These are phyloP conservation scores for Podaxis sp. DNA, from an alignment of 768 basidiomycete species.

Conservation along the genomic window DNA sequence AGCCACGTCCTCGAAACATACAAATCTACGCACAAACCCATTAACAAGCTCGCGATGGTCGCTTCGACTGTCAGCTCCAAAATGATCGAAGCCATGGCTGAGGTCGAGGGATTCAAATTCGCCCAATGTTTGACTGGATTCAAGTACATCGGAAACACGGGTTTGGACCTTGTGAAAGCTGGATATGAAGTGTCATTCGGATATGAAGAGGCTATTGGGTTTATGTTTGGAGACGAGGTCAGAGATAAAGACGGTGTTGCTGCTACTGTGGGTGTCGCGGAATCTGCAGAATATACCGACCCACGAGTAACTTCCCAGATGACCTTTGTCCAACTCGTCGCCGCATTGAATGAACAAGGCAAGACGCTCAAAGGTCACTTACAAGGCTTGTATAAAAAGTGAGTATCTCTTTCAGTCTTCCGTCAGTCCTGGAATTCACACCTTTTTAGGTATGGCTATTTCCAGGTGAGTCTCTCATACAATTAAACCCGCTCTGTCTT, in stretches of 20 bases:
- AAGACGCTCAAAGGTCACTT: conserved; percentile 57
- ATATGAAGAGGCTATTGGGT: conserved; percentile 93
- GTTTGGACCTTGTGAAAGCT: conserved; percentile 55
- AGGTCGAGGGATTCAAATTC: conserved; percentile 77
- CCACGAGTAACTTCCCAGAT: conserved; percentile 37
- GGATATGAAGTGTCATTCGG: conserved; percentile 79
- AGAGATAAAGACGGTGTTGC: conserved; percentile 89
- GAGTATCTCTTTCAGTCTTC: conserved; percentile 12
- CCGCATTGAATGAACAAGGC: conserved; percentile 46
- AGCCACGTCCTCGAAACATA: conserved; percentile 40
- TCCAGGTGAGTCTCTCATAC: conserved; percentile 47
- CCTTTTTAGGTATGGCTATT: conserved; percentile 65
- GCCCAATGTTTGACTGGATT: conserved; percentile 88
- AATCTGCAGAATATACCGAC: neutral
- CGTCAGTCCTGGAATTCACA: neutral
- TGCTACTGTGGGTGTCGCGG: conserved; percentile 53
- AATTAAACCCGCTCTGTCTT: neutral
- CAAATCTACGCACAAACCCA: conserved; percentile 38
- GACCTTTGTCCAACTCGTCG: conserved; percentile 67
- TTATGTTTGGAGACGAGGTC: conserved; percentile 78
- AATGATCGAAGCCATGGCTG: conserved; percentile 80
- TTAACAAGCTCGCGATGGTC: conserved; percentile 75
- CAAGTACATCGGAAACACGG: conserved; percentile 88
- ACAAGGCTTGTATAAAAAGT: conserved; percentile 62
- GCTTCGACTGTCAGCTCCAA: conserved; percentile 91